These are phyloP conservation scores for Trichocomaceae sp. DNA, from an alignment of 2,329 filamentous ascomycete genomes.

Conservation along the genomic window DNA sequence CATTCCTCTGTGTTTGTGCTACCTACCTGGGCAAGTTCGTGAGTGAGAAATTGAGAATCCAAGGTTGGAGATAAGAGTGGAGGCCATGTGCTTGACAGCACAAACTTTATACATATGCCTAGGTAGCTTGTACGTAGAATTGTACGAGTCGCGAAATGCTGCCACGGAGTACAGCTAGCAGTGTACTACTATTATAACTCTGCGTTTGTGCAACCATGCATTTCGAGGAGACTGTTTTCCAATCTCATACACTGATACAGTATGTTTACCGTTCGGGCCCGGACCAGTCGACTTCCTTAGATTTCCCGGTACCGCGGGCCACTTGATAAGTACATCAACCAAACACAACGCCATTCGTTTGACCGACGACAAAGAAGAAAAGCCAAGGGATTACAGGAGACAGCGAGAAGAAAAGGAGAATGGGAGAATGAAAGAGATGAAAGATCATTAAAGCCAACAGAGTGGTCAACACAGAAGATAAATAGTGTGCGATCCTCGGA, in stretches of 20 bases:
- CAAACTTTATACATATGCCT: too few relatives aligned
- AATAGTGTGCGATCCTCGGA: not conserved
- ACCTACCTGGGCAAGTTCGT: too few relatives aligned
- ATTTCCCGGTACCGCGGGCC: not conserved
- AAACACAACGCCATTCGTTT: not conserved
- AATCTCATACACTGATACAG: not conserved
- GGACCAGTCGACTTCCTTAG: not conserved
- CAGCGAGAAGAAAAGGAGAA: not conserved
- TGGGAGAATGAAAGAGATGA: not conserved
- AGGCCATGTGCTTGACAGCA: not conserved
- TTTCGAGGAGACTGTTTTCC: too few relatives aligned
- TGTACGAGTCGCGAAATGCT: not conserved
- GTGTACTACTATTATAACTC: too few relatives aligned
- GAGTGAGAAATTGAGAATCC: too few relatives aligned
- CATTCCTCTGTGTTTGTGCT: not conserved
- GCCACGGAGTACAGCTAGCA: not conserved
- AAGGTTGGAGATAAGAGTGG: not conserved
- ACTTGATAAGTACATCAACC: not conserved
- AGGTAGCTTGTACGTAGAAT: not conserved
- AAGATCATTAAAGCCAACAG: not conserved
- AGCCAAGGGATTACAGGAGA: too few relatives aligned
- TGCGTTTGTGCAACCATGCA: not conserved
- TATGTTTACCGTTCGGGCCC: not conserved
- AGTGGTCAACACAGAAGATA: not conserved
- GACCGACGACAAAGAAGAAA: not conserved